Evolutionary conservation across 768 basidiomycete genomes (phyloP).

Genomic region (Leucocoprinus birnbaumii): DNA sequence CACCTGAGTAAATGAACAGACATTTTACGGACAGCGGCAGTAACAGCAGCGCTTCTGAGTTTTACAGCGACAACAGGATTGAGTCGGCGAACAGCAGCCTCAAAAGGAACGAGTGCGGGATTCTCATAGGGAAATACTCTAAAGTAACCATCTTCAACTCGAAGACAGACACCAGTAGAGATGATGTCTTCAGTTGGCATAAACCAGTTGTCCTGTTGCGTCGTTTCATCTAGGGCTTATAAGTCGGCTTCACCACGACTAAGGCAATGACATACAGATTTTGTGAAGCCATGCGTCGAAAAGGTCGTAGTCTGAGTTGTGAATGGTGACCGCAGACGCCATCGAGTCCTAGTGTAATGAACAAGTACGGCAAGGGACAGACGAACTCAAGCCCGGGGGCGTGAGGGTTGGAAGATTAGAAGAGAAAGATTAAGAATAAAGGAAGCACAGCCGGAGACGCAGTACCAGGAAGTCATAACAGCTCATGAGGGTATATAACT

Average conservation of each 20-base stretch:
- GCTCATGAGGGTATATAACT: conserved; percentile 7
- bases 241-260: not conserved
- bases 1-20: conserved; percentile 30
- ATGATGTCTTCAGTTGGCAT: conserved; percentile 71
- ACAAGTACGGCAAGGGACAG: too few relatives aligned
- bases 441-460: not conserved
- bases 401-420: conserved; percentile 11
- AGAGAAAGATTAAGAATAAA: conserved; percentile 16
- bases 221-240: conserved; percentile 45
- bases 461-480: not conserved
- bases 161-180: conserved; percentile 71
- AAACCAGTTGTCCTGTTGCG: conserved; percentile 75
- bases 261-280: conserved; percentile 44
- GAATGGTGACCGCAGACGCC: conserved; percentile 38
- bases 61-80: conserved; percentile 87
- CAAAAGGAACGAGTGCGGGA: conserved; percentile 68
- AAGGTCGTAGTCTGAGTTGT: conserved; percentile 70
- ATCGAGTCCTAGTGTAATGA: too few relatives aligned
- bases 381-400: conserved; percentile 13
- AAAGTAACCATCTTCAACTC: conserved; percentile 58
- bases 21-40: conserved; percentile 70
- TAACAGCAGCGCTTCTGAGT: conserved; percentile 69
- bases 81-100: conserved; percentile 68
- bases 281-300: conserved; percentile 80
- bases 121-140: conserved; percentile 90